Percentiles rank a stretch among this genome's conserved stretches.
These are phyloP conservation scores for Serendipita vermifera DNA, from an alignment of 768 basidiomycete genomes.

Conservation along the genomic window DNA sequence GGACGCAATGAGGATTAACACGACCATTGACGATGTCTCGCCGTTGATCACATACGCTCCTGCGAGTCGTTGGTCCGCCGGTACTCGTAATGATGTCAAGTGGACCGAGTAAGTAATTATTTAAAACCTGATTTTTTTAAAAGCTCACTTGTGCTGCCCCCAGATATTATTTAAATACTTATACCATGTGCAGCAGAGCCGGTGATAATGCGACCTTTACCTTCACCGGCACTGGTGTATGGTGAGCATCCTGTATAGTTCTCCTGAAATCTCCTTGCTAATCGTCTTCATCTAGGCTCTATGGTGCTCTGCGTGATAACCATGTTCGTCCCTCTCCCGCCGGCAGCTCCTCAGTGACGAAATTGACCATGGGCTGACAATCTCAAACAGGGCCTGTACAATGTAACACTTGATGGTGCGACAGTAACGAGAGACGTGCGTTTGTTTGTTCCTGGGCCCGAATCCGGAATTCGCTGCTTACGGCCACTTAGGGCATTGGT, in stretches of 20 bases:
- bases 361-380: neutral
- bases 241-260: neutral
- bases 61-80: neutral
- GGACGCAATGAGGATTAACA: neutral
- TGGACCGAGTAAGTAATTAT: neutral
- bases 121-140: too few relatives aligned
- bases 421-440: neutral
- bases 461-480: neutral
- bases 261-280: neutral
- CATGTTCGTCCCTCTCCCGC: neutral
- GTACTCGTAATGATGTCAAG: neutral
- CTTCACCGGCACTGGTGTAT: neutral
- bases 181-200: neutral
- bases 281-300: neutral
- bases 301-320: slow-evolving; percentile 1
- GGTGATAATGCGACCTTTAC: neutral
- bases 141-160: too few relatives aligned
- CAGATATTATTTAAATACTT: neutral
- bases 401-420: slow-evolving; percentile 2
- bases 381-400: slow-evolving; percentile 5
- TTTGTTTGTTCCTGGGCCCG: neutral
- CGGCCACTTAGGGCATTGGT: neutral
- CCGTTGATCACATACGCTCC: neutral
- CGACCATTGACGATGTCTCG: neutral
- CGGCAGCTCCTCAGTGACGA: neutral